Evolutionary conservation across 768 basidiomycete species (phyloP), one percentile per base, ranked within the genome.

Genomic region (Lactifluus piperatus): DNA sequence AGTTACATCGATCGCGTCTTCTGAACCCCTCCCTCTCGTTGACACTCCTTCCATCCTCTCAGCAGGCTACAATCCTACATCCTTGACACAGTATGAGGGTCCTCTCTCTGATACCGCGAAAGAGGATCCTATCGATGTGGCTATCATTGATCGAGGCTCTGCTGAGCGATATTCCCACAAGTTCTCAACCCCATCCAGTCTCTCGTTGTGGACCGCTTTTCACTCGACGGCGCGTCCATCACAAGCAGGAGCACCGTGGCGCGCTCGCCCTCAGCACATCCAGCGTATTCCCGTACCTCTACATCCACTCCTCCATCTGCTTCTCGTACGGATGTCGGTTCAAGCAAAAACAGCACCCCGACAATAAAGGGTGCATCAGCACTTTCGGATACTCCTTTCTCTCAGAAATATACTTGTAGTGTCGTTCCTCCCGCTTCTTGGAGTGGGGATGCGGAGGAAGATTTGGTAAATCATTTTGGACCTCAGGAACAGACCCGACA

Each of bases 381-480:
- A 6, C 84, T 86, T 54, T 91, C 91, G 11, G 80, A 77, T 16
- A 91, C 88, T 2, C 91, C 91, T 0, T 91, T 88, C 69, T 91
- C 88, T 34, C 82, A 86, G 63, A 84, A 86, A 81, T 88, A 85
- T 10, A 77, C 76, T 49, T 69, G 77, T 62, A 81, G 85, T 43
- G 89, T 93, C 58, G 76, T 90, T 41, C 81, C 87, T 30, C 88
- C 85, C 1, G 73, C 81, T 62, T 90, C 88, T 20, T 97, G 94
- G 94, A 94, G 91, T 68, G 91, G 95, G 70, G 88, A 86, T 63
- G 91, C 94, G 10, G 93, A 94, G 70, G 92, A 91, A 56, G 94
- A 97, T 71, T 81, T 97, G 44, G 90, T 97, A 22, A 85, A 85
- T 45, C 92, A 97, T 68, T 77, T 97, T 36, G 91, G 93, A n/a